phyloP scores from a whole-genome alignment of 2,329 filamentous ascomycete genomes.

The Talaromyces sp. region DNA sequence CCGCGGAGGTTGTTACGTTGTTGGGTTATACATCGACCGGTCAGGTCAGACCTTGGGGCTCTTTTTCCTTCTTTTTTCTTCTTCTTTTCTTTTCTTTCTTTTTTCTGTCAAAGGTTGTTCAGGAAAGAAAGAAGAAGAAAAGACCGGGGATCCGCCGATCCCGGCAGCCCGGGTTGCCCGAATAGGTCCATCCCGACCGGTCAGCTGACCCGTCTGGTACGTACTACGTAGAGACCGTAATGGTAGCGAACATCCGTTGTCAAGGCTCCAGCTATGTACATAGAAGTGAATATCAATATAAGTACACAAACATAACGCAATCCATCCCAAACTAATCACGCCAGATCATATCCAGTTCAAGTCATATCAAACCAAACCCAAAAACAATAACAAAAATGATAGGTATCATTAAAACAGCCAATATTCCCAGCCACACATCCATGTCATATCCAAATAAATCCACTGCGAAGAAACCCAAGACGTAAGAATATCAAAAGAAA shows the following conservation, averaged over 20 bases:
- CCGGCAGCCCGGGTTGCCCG: background rate
- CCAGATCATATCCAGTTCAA: background rate
- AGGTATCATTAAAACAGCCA: background rate
- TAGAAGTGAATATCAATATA: background rate
- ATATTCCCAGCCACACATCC: background rate
- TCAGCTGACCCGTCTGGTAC: background rate
- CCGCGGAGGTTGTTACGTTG: background rate
- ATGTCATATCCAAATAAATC: background rate
- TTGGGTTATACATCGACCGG: background rate
- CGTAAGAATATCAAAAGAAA: background rate
- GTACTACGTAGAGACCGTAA: background rate
- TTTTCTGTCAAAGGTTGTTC: too few relatives aligned
- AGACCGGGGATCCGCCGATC: conserved; percentile 7
- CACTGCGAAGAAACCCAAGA: background rate
- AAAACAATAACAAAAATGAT: background rate
- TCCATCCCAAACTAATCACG: background rate
- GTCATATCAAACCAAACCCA: background rate
- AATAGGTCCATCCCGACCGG: background rate
- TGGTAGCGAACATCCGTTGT: background rate
- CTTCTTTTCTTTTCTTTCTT: background rate
- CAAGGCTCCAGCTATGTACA: background rate
- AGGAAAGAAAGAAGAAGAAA: conserved; percentile 9
- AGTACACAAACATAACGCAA: background rate
- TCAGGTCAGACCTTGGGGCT: too few relatives aligned
- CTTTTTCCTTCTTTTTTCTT: background rate